Percentiles rank a stretch among this genome's conserved stretches.
Evolutionary conservation across 1,139 yeast species (phyloP).

Genomic region (Spathaspora sp.): DNA sequence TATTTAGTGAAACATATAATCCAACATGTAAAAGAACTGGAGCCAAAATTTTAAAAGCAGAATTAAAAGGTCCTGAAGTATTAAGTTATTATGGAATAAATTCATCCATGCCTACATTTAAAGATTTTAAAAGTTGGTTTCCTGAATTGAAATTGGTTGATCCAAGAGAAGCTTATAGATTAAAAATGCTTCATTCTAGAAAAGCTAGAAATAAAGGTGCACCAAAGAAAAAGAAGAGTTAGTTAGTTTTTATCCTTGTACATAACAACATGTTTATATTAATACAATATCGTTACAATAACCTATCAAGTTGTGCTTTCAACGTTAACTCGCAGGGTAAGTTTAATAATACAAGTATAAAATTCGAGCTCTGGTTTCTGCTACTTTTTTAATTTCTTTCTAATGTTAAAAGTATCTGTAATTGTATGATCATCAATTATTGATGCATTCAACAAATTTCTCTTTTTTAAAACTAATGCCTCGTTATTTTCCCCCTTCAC

Average conservation of each 20-base stretch:
- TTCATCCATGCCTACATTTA: conserved; percentile 59
- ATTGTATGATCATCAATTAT: background rate
- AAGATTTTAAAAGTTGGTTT: conserved; percentile 56
- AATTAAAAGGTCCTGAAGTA: conserved; percentile 73
- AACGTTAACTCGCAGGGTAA: background rate
- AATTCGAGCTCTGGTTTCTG: background rate
- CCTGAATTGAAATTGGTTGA: conserved; percentile 64
- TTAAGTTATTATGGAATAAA: conserved; percentile 77
- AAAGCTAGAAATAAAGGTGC: conserved; percentile 93
- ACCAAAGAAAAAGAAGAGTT: conserved; percentile 63
- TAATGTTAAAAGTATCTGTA: conserved; percentile 26
- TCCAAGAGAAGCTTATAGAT: conserved; percentile 71
- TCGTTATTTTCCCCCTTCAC: conserved; percentile 2
- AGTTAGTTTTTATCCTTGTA: conserved; percentile 7
- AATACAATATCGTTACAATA: background rate
- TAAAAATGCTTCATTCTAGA: conserved; percentile 63
- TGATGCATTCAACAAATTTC: conserved; percentile 1
- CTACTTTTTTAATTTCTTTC: conserved; percentile 13
- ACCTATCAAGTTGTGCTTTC: background rate
- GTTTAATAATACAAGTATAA: background rate
- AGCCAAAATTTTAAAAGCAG: conserved; percentile 67
- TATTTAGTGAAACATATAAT: conserved; percentile 47
- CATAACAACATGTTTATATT: conserved; percentile 2
- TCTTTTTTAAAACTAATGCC: background rate
- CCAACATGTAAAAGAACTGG: conserved; percentile 76